phyloP scores from a whole-genome alignment of 2,329 filamentous ascomycete species.

The Fusarium guadeloupense region DNA sequence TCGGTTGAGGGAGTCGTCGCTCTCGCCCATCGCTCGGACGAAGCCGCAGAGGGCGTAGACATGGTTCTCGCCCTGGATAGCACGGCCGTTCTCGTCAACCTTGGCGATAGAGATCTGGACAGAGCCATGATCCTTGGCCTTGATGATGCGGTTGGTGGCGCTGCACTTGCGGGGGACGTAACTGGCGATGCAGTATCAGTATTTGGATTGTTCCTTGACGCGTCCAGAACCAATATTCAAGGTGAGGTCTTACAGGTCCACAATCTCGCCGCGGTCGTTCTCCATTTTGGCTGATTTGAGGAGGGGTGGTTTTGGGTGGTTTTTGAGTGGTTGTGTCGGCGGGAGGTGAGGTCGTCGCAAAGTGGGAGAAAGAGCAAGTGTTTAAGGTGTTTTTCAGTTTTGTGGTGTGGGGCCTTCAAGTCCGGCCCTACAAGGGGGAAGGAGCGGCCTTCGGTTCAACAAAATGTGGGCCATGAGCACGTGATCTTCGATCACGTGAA shows the following conservation, averaged over 20 bases:
- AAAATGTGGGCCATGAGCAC: slow-evolving; percentile 48
- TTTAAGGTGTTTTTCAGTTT: slow-evolving; percentile 26
- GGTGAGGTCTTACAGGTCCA: slow-evolving; percentile 83
- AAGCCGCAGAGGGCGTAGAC: slow-evolving; percentile 97
- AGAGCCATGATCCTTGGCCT: slow-evolving; percentile 99
- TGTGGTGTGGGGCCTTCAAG: slow-evolving; percentile 41
- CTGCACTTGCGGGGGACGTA: slow-evolving; percentile 99
- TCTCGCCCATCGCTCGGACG: slow-evolving; percentile 97
- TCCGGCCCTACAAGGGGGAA: slow-evolving; percentile 16
- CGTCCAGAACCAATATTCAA: slow-evolving; percentile 16
- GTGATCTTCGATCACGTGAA: slow-evolving; percentile 47
- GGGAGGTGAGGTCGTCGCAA: slow-evolving; percentile 45
- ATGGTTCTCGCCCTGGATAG: slow-evolving; percentile 93
- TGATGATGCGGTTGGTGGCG: slow-evolving; percentile 99
- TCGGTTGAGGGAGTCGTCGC: slow-evolving; percentile 95
- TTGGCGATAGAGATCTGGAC: slow-evolving; percentile 98
- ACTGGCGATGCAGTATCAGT: slow-evolving; percentile 59
- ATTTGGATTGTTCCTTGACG: slow-evolving; percentile 35
- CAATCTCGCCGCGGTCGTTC: slow-evolving; percentile 99
- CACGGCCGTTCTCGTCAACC: slow-evolving; percentile 98
- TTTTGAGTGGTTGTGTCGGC: slow-evolving; percentile 45
- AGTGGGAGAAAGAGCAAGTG: slow-evolving; percentile 26
- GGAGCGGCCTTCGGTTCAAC: neutral
- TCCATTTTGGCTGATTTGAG: slow-evolving; percentile 78
- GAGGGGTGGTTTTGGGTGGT: slow-evolving; percentile 43